Conservation (phyloP, 257 asterid genomes). For the Nemophila menziesii region DNA sequence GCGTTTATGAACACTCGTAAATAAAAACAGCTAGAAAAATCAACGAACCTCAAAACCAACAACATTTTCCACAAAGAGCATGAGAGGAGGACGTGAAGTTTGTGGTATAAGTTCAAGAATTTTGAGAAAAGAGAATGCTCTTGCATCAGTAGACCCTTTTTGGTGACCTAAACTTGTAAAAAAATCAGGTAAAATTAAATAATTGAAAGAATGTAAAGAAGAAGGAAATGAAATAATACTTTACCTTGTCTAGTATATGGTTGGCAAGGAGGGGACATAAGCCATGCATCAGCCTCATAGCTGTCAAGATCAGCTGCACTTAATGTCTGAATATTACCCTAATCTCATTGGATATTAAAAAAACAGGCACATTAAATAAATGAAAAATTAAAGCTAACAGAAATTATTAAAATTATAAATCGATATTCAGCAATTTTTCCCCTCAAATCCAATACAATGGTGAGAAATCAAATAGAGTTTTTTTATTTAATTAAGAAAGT, state of each 20-base stretch:
- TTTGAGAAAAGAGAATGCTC: slow-evolving; percentile 74
- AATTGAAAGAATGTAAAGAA: not conserved
- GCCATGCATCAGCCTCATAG: slow-evolving; percentile 74
- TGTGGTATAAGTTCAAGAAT: slow-evolving; percentile 80
- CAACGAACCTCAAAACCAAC: slow-evolving; percentile 92
- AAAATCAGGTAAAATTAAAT: slow-evolving; percentile 11
- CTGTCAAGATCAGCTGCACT: slow-evolving; percentile 71
- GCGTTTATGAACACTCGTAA: not conserved
- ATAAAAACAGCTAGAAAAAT: not conserved
- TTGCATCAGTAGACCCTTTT: slow-evolving; percentile 88
- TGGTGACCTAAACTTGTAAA: slow-evolving; percentile 57
- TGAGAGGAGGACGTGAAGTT: slow-evolving; percentile 48
- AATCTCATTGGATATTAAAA: slow-evolving; percentile 16
- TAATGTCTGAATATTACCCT: slow-evolving; percentile 95
- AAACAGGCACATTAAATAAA: slow-evolving; percentile 5
- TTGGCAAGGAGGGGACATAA: slow-evolving; percentile 95
- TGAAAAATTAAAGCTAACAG: not conserved
- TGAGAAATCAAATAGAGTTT: not conserved
- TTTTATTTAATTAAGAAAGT: not conserved
- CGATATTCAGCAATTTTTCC: no score
- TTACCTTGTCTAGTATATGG: slow-evolving; percentile 97
- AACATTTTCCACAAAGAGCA: slow-evolving; percentile 91
- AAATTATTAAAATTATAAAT: no score
- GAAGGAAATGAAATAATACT: not conserved
- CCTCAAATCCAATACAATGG: no score